Conservation (phyloP, 495 filamentous ascomycete species). For the Aspergillus heteromorphus region DNA sequence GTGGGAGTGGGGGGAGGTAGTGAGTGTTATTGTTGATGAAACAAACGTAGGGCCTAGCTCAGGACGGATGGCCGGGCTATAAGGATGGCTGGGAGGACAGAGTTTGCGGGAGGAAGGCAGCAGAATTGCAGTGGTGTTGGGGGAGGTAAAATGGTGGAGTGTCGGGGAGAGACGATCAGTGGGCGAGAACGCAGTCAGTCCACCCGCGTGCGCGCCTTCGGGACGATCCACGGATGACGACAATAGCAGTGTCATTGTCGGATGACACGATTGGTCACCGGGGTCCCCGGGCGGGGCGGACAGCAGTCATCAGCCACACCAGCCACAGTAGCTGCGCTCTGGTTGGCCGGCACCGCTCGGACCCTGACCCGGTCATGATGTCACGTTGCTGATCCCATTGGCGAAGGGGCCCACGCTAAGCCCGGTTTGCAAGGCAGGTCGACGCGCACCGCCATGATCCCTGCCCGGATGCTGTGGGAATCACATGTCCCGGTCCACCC, state of each 20-base stretch:
- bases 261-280: background rate
- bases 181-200: constrained; percentile 2
- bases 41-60: background rate
- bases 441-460: background rate
- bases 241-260: background rate
- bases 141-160: too few species aligned
- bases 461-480: background rate
- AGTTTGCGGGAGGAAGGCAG: constrained; percentile 13
- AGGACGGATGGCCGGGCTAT: background rate
- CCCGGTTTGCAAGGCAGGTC: background rate
- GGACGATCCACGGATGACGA: constrained; percentile 18
- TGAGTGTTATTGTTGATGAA: background rate
- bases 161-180: constrained; percentile 13
- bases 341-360: too few species aligned
- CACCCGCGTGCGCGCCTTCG: background rate
- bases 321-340: too few species aligned
- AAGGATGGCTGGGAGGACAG: constrained; percentile 3
- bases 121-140: constrained; percentile 17
- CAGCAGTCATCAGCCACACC: background rate
- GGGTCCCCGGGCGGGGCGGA: background rate
- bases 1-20: background rate
- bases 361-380: background rate
- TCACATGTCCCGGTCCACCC: background rate
- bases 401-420: background rate
- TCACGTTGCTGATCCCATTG: background rate